A percentile compares a stretch with the other conserved stretches of the same genome.
Conservation (phyloP, 164 flowering plant species). For the Nelumbo lutea region DNA sequence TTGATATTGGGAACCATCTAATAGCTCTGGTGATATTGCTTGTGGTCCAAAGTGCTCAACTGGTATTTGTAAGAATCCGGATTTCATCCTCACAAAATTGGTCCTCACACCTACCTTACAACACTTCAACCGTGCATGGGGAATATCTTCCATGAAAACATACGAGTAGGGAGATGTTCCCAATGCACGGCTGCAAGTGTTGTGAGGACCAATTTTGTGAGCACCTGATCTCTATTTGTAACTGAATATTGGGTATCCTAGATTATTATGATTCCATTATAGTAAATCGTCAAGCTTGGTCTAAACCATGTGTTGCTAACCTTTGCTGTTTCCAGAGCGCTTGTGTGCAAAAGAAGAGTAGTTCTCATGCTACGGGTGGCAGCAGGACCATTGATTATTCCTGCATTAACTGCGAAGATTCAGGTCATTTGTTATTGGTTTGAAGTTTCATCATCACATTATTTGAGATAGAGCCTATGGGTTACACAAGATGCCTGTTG, state of each 20-base stretch:
- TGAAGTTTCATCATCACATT: neutral
- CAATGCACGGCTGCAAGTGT: neutral
- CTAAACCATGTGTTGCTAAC: neutral
- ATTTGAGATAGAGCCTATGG: conserved; percentile 1
- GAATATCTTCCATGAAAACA: neutral
- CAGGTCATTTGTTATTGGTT: neutral
- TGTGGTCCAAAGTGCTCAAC: no score
- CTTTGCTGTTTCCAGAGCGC: conserved; percentile 40
- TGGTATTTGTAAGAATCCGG: no score
- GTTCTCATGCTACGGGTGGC: conserved; percentile 2
- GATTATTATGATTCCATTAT: neutral
- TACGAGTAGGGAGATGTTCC: neutral
- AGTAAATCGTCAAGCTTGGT: neutral
- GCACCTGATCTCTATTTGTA: neutral
- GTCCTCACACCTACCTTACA: no score
- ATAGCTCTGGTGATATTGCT: no score
- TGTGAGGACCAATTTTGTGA: neutral
- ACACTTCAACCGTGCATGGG: neutral
- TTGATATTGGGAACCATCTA: no score
- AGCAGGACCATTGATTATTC: neutral
- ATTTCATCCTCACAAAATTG: no score
- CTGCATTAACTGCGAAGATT: neutral
- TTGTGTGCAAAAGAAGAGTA: conserved; percentile 43
- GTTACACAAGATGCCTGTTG: neutral
- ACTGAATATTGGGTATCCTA: neutral